phyloP scores from a whole-genome alignment of 192 early-diverging fungal species.

The Umbelopsis vinacea region DNA sequence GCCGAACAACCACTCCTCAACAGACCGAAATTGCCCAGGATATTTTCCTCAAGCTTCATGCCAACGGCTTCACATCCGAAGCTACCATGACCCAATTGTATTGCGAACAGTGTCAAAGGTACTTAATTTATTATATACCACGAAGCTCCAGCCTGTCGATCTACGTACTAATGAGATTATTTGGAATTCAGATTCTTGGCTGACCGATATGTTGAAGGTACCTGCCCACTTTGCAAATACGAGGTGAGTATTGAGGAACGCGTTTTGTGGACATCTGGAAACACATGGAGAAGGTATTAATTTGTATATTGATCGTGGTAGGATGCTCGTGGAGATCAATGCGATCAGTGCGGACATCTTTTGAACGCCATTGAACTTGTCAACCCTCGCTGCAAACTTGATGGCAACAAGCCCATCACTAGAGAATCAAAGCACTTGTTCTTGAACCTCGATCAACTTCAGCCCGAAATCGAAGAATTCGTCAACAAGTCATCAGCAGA shows the following conservation, averaged over 20 bases:
- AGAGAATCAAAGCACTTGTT: constrained; percentile 90
- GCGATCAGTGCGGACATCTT: constrained; percentile 91
- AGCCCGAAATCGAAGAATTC: constrained; percentile 78
- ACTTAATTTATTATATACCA: constrained; percentile 17
- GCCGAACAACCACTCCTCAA: constrained; percentile 86
- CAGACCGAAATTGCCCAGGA: constrained; percentile 95
- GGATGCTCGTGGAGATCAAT: constrained; percentile 98
- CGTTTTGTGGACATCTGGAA: no score
- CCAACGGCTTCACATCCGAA: constrained; percentile 73
- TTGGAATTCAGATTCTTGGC: constrained; percentile 77
- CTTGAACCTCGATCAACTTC: constrained; percentile 81
- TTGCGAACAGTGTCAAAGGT: constrained; percentile 83
- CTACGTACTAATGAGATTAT: background rate
- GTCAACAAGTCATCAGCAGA: constrained; percentile 67
- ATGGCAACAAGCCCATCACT: constrained; percentile 79
- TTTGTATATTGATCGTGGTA: constrained; percentile 7
- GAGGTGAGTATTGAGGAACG: constrained; percentile 49
- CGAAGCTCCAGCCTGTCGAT: background rate
- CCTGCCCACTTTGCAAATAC: constrained; percentile 88
- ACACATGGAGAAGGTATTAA: no score
- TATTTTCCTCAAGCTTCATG: constrained; percentile 77
- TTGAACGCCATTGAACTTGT: constrained; percentile 92
- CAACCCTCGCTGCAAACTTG: constrained; percentile 94
- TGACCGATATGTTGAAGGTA: constrained; percentile 97
- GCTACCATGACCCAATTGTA: constrained; percentile 87